phyloP scores from a whole-genome alignment of 2,329 filamentous ascomycete genomes.

The Ciborinia camelliae region DNA sequence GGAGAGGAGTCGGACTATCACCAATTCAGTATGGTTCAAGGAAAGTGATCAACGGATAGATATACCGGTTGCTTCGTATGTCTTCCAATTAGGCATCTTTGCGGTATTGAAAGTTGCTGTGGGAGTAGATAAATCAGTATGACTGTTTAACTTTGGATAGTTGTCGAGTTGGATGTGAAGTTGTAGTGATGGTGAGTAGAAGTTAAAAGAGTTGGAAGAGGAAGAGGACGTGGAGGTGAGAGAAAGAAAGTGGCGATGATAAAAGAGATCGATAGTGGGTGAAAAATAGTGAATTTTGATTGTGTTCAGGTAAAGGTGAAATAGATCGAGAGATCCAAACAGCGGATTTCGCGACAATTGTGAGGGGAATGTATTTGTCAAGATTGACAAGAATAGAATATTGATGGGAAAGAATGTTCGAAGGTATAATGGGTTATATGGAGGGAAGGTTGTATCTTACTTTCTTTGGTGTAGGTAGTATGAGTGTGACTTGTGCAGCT shows the following conservation, averaged over 20 bases:
- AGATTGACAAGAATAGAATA: background rate
- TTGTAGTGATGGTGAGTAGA: background rate
- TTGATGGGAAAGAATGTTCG: background rate
- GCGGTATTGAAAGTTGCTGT: constrained; percentile 7
- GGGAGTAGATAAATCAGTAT: constrained; percentile 8
- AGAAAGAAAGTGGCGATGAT: background rate
- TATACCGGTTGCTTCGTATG: constrained; percentile 51
- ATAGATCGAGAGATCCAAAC: background rate
- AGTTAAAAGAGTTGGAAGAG: background rate
- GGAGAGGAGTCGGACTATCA: constrained; percentile 52
- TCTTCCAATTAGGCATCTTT: constrained; percentile 56
- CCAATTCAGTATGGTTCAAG: background rate
- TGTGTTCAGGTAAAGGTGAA: constrained; percentile 11
- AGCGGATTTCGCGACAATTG: background rate
- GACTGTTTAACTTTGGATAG: background rate
- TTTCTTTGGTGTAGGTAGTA: background rate
- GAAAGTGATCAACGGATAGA: background rate
- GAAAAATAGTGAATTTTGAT: background rate
- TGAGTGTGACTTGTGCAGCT: background rate
- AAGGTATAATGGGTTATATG: background rate
- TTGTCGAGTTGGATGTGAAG: background rate
- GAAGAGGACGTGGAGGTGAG: background rate
- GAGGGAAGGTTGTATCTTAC: background rate
- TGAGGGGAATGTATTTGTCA: background rate
- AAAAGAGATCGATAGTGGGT: background rate